Evolutionary conservation across 1,139 yeast genomes (phyloP).

Genomic region (Suhomyces yuchorum): DNA sequence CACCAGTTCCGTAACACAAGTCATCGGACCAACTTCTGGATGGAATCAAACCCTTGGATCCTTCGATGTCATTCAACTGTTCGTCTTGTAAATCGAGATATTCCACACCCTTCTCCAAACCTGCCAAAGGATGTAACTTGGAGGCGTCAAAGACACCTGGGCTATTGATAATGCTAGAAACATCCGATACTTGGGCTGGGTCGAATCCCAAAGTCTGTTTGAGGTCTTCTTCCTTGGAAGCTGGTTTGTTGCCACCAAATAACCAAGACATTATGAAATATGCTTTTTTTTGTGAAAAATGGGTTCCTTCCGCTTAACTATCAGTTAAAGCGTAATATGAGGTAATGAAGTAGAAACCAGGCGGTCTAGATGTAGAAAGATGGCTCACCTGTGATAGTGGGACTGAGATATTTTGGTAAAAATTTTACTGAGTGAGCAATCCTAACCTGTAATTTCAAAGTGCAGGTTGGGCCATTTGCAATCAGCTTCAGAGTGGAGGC

Average conservation of each 20-base stretch:
- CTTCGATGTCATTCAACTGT: slow-evolving; percentile 70
- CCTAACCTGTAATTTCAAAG: slow-evolving; percentile 6
- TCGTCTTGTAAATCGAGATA: slow-evolving; percentile 85
- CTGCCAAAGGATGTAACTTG: slow-evolving; percentile 90
- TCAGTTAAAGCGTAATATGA: slow-evolving; percentile 1
- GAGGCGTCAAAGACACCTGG: slow-evolving; percentile 71
- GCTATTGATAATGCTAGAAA: slow-evolving; percentile 58
- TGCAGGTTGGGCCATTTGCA: slow-evolving; percentile 1
- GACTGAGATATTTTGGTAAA: slow-evolving; percentile 7
- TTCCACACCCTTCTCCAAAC: slow-evolving; percentile 85
- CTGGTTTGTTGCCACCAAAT: slow-evolving; percentile 51
- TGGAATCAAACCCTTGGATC: slow-evolving; percentile 87
- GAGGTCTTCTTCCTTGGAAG: slow-evolving; percentile 28
- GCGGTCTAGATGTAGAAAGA: neutral
- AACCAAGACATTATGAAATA: slow-evolving; percentile 61
- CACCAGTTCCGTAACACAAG: slow-evolving; percentile 96
- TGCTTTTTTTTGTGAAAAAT: slow-evolving; percentile 6
- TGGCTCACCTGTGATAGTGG: neutral
- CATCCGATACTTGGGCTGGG: slow-evolving; percentile 65
- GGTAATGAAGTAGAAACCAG: slow-evolving; percentile 2
- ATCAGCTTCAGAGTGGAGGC: neutral
- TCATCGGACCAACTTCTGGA: slow-evolving; percentile 98
- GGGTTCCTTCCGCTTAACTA: neutral
- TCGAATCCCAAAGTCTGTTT: slow-evolving; percentile 62
- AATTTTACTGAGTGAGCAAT: slow-evolving; percentile 10